These are phyloP conservation scores for Ramularia endophylla DNA, from an alignment of 2,329 filamentous ascomycete genomes.

Conservation along the genomic window DNA sequence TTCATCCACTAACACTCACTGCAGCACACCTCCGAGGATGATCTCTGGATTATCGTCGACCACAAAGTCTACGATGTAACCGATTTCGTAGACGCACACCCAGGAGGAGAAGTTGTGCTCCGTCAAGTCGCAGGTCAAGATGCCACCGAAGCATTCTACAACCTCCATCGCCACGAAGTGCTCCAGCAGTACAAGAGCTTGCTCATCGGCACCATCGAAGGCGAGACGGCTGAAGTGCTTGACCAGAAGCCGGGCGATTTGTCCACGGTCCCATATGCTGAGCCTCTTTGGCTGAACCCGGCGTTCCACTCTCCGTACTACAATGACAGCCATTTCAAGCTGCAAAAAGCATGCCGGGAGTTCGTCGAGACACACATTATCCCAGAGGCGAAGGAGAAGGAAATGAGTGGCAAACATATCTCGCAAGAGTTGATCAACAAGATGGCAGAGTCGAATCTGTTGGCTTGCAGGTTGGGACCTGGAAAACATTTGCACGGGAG, in stretches of 20 bases:
- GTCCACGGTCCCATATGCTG: conserved; percentile 73
- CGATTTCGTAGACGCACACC: conserved; percentile 80
- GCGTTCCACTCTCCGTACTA: conserved; percentile 76
- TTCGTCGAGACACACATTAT: conserved; percentile 68
- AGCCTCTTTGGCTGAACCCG: conserved; percentile 75
- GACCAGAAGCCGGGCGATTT: conserved; percentile 65
- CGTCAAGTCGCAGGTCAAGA: conserved; percentile 75
- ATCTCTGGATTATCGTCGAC: conserved; percentile 79
- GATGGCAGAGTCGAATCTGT: conserved; percentile 67
- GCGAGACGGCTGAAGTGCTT: conserved; percentile 69
- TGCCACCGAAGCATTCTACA: conserved; percentile 80
- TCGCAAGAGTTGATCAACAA: conserved; percentile 64
- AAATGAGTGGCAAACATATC: conserved; percentile 67
- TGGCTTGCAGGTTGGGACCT: conserved; percentile 78
- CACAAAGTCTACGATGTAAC: conserved; percentile 80
- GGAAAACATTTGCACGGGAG: conserved; percentile 74
- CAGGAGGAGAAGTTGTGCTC: conserved; percentile 73
- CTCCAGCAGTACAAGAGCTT: conserved; percentile 70
- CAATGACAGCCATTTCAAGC: conserved; percentile 62
- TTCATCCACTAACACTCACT: not conserved
- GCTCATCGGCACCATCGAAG: conserved; percentile 67
- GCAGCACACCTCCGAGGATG: conserved; percentile 67
- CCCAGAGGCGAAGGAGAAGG: conserved; percentile 70
- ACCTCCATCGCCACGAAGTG: conserved; percentile 87
- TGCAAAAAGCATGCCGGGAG: conserved; percentile 64